These are phyloP conservation scores for Suillus alpinus DNA, from an alignment of 768 basidiomycete species.

Conservation along the genomic window DNA sequence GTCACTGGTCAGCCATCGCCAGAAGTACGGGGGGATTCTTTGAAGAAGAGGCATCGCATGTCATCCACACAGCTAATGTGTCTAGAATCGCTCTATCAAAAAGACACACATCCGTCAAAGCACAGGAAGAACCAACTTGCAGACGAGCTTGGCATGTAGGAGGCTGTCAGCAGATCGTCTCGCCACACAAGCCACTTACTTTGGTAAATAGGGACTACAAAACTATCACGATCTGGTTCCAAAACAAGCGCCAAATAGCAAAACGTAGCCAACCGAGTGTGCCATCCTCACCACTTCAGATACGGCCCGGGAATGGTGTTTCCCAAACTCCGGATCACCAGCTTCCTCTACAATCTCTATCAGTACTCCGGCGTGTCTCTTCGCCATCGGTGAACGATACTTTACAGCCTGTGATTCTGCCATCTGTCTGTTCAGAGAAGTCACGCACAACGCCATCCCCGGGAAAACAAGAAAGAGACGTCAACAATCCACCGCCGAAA, in stretches of 20 bases:
- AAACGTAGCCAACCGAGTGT: slow-evolving; percentile 22
- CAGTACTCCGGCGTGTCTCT: slow-evolving; percentile 26
- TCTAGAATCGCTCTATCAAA: slow-evolving; percentile 26
- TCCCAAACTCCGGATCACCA: slow-evolving; percentile 2
- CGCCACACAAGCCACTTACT: neutral
- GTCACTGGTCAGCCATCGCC: slow-evolving; percentile 1
- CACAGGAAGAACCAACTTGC: slow-evolving; percentile 29
- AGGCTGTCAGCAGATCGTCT: neutral
- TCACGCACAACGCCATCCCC: neutral
- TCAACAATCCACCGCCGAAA: neutral
- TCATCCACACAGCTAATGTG: slow-evolving; percentile 26
- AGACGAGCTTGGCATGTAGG: slow-evolving; percentile 27
- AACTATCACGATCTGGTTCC: slow-evolving; percentile 72
- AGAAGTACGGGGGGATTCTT: neutral
- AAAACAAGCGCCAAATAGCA: slow-evolving; percentile 69
- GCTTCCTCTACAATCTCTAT: slow-evolving; percentile 9
- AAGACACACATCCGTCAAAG: slow-evolving; percentile 29
- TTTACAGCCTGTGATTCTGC: neutral
- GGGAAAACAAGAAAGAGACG: neutral
- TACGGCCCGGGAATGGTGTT: neutral
- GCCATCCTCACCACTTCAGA: neutral
- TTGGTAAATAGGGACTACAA: slow-evolving; percentile 37
- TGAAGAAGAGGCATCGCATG: slow-evolving; percentile 35
- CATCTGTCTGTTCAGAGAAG: neutral
- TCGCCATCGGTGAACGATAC: slow-evolving; percentile 20